Base-by-base conservation (phyloP, 164 flowering plant species). In the Magnolia sinica region DNA sequence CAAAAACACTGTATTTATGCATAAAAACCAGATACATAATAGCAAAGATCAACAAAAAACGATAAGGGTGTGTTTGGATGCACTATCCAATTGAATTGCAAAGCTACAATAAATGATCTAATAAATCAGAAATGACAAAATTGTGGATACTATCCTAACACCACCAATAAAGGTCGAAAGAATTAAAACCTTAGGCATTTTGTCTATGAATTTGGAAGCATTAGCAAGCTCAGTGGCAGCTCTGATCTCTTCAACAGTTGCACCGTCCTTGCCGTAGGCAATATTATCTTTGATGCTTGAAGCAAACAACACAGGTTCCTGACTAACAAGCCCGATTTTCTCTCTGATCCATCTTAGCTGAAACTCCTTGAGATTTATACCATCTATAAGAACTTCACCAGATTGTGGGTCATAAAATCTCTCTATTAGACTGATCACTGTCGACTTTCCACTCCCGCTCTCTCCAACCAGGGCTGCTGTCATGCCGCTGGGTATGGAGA, bases 361-460 rank as follows among this genome's bases (percentile, higher is more conserved):
- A 77, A 87, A 82, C 27, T 82, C 83, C 70, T 79, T 87, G 18
- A 88, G 83, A 69, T 88, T 84, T 20, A 87, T 75, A n/a, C 87
- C 86, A 82, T 88, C 91, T 64, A 88, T 85, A 20, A 84, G 80
- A 65, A 87, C 85, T 80, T 81, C 85, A 70, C 91, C 91, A 9
- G 78, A 74, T 70, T 83, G 83, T 65, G 91, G 91, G 61, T 88
- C 91, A 73, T 88, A 88, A 73, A 88, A 88, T 72, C 91, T 87
- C 83, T 87, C 87, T 64, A 88, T 85, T 19, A 88, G 75, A 77
- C 87, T 85, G 50, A 88, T 76, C 1, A 88, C 88, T 55, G 90
- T 88, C 2, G 91, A 88, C 76, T 88, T 88, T 29, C 91, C 91
- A 68, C 89, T 87, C 73, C 91, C 90, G 74, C 91, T 88, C 27